Evolutionary conservation across 192 early-diverging fungal species (phyloP).

Genomic region (Coemansia sp.): DNA sequence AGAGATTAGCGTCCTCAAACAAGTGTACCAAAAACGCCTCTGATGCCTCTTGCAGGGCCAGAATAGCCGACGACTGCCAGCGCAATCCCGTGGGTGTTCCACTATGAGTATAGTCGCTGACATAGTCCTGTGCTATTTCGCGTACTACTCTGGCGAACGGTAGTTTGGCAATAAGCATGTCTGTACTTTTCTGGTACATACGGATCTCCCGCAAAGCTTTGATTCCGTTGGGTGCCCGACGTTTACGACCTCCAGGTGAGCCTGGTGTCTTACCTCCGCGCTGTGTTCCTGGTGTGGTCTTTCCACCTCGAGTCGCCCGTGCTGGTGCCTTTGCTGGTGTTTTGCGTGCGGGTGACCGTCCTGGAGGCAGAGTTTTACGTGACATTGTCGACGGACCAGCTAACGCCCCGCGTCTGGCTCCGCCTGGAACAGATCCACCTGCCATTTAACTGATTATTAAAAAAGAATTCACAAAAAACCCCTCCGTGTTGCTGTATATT

Average conservation of each 20-base stretch:
- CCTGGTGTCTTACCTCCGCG: background rate
- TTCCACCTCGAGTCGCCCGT: slow-evolving; percentile 24
- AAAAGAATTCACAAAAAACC: background rate
- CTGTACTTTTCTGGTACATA: slow-evolving; percentile 80
- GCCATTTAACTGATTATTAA: slow-evolving; percentile 13
- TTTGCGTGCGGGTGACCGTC: slow-evolving; percentile 9
- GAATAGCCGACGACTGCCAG: slow-evolving; percentile 77
- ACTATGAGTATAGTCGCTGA: slow-evolving; percentile 42
- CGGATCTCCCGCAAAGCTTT: slow-evolving; percentile 85
- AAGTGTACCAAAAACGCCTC: slow-evolving; percentile 84
- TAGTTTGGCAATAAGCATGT: slow-evolving; percentile 78
- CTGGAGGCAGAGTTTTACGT: slow-evolving; percentile 27
- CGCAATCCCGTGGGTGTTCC: slow-evolving; percentile 55
- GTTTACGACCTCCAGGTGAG: slow-evolving; percentile 31
- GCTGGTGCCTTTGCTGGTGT: slow-evolving; percentile 10
- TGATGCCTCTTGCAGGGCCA: slow-evolving; percentile 80
- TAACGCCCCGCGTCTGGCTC: slow-evolving; percentile 35
- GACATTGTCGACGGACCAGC: slow-evolving; percentile 19
- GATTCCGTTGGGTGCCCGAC: slow-evolving; percentile 59
- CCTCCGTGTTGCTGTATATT: background rate
- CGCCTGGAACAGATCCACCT: slow-evolving; percentile 14
- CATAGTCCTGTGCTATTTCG: slow-evolving; percentile 65
- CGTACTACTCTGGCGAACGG: slow-evolving; percentile 86
- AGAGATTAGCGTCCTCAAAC: slow-evolving; percentile 92
- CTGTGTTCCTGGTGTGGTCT: slow-evolving; percentile 20